These are phyloP conservation scores for Alternaria viburni DNA, from an alignment of 2,329 filamentous ascomycete genomes.

Conservation along the genomic window DNA sequence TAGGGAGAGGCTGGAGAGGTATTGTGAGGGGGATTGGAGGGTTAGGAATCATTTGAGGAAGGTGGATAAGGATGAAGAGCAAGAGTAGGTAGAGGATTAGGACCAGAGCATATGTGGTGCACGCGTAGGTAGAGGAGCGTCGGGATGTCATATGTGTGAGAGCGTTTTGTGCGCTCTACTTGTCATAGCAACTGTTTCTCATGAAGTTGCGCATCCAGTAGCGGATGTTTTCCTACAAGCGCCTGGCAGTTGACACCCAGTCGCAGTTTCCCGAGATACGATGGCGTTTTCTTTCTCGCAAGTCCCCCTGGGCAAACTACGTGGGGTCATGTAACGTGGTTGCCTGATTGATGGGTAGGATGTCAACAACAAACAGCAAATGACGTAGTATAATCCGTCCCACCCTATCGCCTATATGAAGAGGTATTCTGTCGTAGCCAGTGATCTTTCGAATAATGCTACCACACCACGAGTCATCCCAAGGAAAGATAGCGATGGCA, in stretches of 20 bases:
- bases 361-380: neutral
- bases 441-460: neutral
- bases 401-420: neutral
- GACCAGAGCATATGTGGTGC: neutral
- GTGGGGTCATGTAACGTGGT: neutral
- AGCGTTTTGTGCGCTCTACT: neutral
- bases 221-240: neutral
- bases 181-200: fast-evolving
- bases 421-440: neutral
- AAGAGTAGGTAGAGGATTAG: fast-evolving
- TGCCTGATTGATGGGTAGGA: neutral
- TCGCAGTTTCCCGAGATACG: fast-evolving
- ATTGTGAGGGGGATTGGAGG: neutral
- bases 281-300: neutral
- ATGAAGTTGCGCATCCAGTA: neutral
- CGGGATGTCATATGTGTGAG: neutral
- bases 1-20: neutral
- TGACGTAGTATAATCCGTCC: neutral
- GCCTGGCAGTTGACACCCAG: neutral
- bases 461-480: neutral
- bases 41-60: neutral
- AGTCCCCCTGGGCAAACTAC: neutral
- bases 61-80: neutral
- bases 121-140: neutral
- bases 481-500: neutral